These are phyloP conservation scores for Tillandsia fasciculata DNA, from an alignment of 176 grass and related monocot genomes.

Conservation along the genomic window DNA sequence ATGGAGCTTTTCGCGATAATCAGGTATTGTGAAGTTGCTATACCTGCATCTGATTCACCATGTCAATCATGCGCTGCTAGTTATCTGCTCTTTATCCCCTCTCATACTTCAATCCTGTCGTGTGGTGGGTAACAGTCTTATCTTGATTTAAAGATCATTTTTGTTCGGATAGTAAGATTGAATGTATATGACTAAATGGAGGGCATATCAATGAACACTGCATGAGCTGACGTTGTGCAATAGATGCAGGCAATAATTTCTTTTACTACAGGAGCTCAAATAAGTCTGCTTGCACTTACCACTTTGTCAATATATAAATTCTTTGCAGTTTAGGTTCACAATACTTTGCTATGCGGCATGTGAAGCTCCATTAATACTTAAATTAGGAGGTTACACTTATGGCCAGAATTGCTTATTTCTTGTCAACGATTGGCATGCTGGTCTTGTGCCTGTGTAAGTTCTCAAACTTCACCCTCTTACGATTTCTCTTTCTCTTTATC, in stretches of 20 bases:
- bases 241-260: background rate
- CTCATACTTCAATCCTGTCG: no score
- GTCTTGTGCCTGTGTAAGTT: slow-evolving; percentile 91
- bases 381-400: slow-evolving; percentile 89
- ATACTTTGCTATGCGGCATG: slow-evolving; percentile 80
- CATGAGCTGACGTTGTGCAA: no score
- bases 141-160: no score
- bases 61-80: no score
- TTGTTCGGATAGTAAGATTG: no score
- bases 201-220: no score
- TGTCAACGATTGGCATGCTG: slow-evolving; percentile 98
- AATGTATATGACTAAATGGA: no score
- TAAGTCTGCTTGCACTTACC: background rate
- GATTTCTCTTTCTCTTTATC: slow-evolving; percentile 5
- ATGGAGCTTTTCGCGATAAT: slow-evolving; percentile 91
- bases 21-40: slow-evolving; percentile 39
- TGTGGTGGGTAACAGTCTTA: no score
- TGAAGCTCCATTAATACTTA: slow-evolving; percentile 85
- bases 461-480: slow-evolving; percentile 11
- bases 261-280: background rate
- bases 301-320: no score
- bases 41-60: no score
- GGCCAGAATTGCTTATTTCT: slow-evolving; percentile 84
- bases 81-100: no score
- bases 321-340: slow-evolving; percentile 89